Base-by-base conservation (phyloP, 768 basidiomycete species). In the Hypholoma fasciculare region DNA sequence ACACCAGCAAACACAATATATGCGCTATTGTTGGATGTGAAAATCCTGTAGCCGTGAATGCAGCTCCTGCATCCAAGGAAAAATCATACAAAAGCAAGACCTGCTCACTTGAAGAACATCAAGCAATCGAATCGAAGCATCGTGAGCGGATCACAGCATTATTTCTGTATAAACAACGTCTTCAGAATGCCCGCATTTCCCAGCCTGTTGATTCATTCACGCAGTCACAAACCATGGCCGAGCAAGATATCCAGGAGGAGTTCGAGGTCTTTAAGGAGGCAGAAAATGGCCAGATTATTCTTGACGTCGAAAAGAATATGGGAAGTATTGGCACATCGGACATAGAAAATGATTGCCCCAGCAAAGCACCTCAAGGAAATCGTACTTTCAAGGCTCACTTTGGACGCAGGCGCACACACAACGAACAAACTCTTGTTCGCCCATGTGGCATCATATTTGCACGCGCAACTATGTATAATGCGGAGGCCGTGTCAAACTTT, bases 361-460 rank as follows among this genome's bases (percentile, higher is more conserved):
- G 30, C 52, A 23, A 23, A 23, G 23, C 39, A 42, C 20, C 7
- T 49, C 49, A 16, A n/a, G 62, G 62, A 39, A 61, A 61, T n/a
- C 39, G 23, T n/a, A 37, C 37, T 1, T 38, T 54, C 52, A 61
- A 57, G 20, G 60, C 60, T 46, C 56, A 61, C 12, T 63, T 61
- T 56, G 59, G 59, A 9, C 40, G 43, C 8, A 13, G 61, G 4
- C 23, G 23, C 23, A 65, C 62, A 1, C 62, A 63, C 39, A 63
- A 63, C 49, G 60, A 65, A 43, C 64, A 65, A 37, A 54, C 54
- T 2, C 38, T 65, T 7, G 58, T 65, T 2, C 49, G 52, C 7
- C 62, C 58, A 12, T 63, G 60, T 58, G 64, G 62, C 7, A 39
- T 65, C 9, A 60, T 65, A 27, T 52, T 43, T 57, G 62, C 64